Evolutionary conservation across 2,329 filamentous ascomycete genomes (phyloP).

Genomic region (Beauveria medogensis): DNA sequence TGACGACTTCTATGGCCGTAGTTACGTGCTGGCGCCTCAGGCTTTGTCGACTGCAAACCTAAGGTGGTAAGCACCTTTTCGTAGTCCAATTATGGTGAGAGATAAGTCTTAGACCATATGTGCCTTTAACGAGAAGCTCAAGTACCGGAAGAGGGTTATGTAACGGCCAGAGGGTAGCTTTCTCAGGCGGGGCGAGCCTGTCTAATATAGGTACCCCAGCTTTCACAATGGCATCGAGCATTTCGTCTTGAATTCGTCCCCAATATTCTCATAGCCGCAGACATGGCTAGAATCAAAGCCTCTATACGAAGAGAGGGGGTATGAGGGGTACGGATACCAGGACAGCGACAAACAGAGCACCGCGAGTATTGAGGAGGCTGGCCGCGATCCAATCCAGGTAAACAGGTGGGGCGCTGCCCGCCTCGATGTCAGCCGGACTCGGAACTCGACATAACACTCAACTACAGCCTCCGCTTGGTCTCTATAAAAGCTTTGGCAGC

Average conservation of each 20-base stretch:
- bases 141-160: neutral
- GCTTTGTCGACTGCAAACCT: too few relatives aligned
- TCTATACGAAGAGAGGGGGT: too few relatives aligned
- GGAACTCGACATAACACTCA: neutral
- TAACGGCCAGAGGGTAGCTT: too few relatives aligned
- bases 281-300: too few relatives aligned
- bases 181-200: neutral
- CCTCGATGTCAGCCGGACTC: neutral
- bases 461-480: neutral
- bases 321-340: too few relatives aligned
- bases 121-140: neutral
- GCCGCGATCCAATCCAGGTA: neutral
- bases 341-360: too few relatives aligned
- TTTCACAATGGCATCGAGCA: neutral
- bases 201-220: neutral
- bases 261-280: neutral
- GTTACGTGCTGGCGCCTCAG: neutral
- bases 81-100: neutral
- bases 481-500: neutral
- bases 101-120: neutral
- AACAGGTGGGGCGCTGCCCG: neutral
- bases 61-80: neutral
- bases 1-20: neutral
- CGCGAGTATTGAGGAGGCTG: too few relatives aligned
- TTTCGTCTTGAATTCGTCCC: neutral